Conservation (phyloP, 106 monocot genomes). For the Dendrobium chrysotoxum region DNA sequence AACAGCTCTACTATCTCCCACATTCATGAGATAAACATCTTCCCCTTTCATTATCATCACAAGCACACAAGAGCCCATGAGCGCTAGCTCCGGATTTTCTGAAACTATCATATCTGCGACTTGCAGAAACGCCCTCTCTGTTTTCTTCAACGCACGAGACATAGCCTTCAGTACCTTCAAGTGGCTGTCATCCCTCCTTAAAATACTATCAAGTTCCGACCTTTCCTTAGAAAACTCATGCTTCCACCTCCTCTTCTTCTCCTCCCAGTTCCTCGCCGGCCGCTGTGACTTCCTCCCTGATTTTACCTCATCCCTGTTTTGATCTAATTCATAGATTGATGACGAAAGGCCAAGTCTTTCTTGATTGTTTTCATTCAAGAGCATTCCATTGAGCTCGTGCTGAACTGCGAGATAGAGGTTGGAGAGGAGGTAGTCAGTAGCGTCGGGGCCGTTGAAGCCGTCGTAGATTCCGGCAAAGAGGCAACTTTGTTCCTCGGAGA, state of each 20-base stretch:
- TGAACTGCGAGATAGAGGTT: slow-evolving; percentile 52
- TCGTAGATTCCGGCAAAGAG: slow-evolving; percentile 76
- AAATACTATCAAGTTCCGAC: too few species aligned
- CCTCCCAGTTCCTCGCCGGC: not conserved
- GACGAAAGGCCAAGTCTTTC: too few species aligned
- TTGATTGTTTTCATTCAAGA: too few species aligned
- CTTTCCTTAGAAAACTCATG: too few species aligned
- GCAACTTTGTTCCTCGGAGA: slow-evolving; percentile 59
- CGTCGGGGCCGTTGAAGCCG: slow-evolving; percentile 72
- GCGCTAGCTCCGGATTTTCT: slow-evolving; percentile 52
- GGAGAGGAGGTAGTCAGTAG: slow-evolving; percentile 57
- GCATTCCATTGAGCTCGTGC: slow-evolving; percentile 38
- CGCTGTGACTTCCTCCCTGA: not conserved
- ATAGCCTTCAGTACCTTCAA: slow-evolving; percentile 33
- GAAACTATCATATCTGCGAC: slow-evolving; percentile 28
- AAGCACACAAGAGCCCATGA: slow-evolving; percentile 72
- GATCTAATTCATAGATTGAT: too few species aligned
- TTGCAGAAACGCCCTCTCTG: slow-evolving; percentile 46
- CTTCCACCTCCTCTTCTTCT: too few species aligned
- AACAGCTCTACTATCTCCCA: slow-evolving; percentile 67
- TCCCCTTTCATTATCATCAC: slow-evolving; percentile 62
- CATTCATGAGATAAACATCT: slow-evolving; percentile 67
- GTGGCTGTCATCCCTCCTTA: not conserved
- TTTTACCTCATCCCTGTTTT: too few species aligned
- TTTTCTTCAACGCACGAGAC: slow-evolving; percentile 36